Conservation (phyloP, 495 filamentous ascomycete species). For the Terfezia claveryi region DNA sequence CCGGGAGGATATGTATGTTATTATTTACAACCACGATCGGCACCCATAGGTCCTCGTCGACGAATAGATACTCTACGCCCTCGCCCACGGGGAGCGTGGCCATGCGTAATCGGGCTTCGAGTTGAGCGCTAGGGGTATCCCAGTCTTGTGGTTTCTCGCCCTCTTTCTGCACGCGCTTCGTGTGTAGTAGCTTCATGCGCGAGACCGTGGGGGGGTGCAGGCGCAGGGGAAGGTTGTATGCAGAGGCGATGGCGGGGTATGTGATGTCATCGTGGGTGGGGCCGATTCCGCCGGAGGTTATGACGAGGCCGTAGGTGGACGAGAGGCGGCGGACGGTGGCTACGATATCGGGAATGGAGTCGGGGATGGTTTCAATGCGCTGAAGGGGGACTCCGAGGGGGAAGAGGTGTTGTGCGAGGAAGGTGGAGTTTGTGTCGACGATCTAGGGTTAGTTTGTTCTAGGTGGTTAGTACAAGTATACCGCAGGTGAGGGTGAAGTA, state of each 20-base stretch:
- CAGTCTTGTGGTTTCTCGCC: conserved; percentile 38
- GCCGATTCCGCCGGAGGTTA: conserved; percentile 86
- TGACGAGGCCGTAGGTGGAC: conserved; percentile 71
- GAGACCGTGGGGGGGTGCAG: conserved; percentile 53
- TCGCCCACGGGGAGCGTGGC: conserved; percentile 60
- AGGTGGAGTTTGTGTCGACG: conserved; percentile 83
- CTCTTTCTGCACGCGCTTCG: conserved; percentile 38
- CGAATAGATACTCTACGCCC: conserved; percentile 47
- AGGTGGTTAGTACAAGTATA: background rate
- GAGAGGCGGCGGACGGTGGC: conserved; percentile 75
- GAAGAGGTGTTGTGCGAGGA: conserved; percentile 86
- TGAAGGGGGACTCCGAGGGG: conserved; percentile 66
- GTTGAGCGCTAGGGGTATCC: conserved; percentile 55
- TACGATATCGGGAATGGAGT: conserved; percentile 75
- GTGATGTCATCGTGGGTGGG: conserved; percentile 97
- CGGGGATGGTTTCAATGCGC: conserved; percentile 75
- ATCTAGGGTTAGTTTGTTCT: conserved; percentile 25
- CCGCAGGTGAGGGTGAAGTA: background rate
- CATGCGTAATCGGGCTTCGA: conserved; percentile 73
- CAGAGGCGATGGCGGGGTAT: conserved; percentile 79
- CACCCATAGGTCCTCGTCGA: conserved; percentile 69
- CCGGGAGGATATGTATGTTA: conserved; percentile 83
- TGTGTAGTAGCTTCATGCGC: conserved; percentile 64
- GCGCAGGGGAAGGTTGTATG: conserved; percentile 52
- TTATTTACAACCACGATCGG: conserved; percentile 67